Percentiles rank a stretch among this genome's conserved stretches.
Conservation (phyloP, 495 filamentous ascomycete species). For the Trichoderma reesei region DNA sequence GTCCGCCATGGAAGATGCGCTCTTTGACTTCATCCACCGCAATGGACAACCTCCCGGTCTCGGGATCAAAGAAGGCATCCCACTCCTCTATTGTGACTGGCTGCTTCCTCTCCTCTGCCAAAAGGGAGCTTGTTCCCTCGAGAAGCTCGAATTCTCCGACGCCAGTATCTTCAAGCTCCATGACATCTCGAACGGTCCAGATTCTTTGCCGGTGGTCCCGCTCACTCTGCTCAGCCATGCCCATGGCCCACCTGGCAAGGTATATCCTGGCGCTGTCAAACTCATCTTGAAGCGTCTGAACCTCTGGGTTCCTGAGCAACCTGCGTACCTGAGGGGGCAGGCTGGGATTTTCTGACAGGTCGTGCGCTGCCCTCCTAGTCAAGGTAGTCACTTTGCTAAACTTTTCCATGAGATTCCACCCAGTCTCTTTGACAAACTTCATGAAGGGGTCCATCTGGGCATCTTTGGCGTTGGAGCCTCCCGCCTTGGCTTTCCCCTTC, state of each 20-base stretch:
- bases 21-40: constrained; percentile 92
- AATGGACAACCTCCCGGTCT: constrained; percentile 60
- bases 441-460: constrained; percentile 91
- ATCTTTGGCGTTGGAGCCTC: constrained; percentile 29
- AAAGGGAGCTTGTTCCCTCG: constrained; percentile 65
- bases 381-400: constrained; percentile 95
- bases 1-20: constrained; percentile 86
- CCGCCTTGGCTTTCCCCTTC: not conserved
- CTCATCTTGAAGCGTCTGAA: constrained; percentile 89
- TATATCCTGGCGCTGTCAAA: constrained; percentile 95
- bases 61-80: constrained; percentile 71
- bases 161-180: constrained; percentile 86
- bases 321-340: constrained; percentile 79
- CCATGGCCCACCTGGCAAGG: constrained; percentile 95
- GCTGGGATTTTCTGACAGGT: constrained; percentile 79
- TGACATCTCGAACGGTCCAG: constrained; percentile 85
- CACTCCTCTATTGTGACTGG: constrained; percentile 75
- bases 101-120: constrained; percentile 63
- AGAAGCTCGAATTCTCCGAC: constrained; percentile 94
- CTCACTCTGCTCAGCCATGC: constrained; percentile 92
- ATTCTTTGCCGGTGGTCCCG: constrained; percentile 72
- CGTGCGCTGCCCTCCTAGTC: constrained; percentile 81
- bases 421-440: constrained; percentile 89
- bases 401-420: constrained; percentile 92
- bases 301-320: constrained; percentile 83